Percentiles rank a stretch among this genome's conserved stretches.
phyloP scores from a whole-genome alignment of 2,329 filamentous ascomycete species.

The Trichoderma sp. region DNA sequence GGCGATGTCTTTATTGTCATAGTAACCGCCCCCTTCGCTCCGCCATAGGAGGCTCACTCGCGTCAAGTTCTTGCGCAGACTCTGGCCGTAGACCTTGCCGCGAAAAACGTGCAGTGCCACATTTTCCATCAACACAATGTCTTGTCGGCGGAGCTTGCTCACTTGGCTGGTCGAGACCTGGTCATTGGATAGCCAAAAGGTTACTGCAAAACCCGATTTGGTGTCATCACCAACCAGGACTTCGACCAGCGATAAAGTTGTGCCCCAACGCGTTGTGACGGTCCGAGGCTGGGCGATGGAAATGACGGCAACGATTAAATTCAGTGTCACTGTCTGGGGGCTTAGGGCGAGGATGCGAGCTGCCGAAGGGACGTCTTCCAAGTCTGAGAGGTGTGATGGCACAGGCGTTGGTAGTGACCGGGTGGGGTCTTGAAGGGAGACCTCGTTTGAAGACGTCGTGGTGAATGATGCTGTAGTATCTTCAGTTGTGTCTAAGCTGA shows the following conservation, averaged over 20 bases:
- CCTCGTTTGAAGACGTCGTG: constrained; percentile 24
- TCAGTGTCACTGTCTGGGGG: constrained; percentile 79
- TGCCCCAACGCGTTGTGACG: constrained; percentile 65
- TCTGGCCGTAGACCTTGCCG: constrained; percentile 79
- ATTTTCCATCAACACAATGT: constrained; percentile 77
- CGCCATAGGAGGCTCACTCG: constrained; percentile 63
- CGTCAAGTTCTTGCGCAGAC: constrained; percentile 68
- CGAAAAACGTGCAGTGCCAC: constrained; percentile 75
- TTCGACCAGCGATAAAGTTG: constrained; percentile 66
- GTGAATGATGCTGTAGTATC: constrained; percentile 22
- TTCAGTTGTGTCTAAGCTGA: constrained; percentile 23
- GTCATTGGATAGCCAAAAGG: constrained; percentile 69
- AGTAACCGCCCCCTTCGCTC: constrained; percentile 53
- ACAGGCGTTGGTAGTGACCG: constrained; percentile 27
- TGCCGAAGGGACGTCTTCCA: constrained; percentile 69
- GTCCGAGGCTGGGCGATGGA: constrained; percentile 64
- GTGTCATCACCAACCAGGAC: constrained; percentile 84
- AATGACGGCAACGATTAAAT: constrained; percentile 77
- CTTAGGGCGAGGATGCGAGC: constrained; percentile 61
- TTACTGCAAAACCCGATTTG: constrained; percentile 72
- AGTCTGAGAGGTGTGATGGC: constrained; percentile 45
- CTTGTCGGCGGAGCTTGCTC: constrained; percentile 59
- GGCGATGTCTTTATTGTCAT: constrained; percentile 50
- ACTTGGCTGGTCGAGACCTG: constrained; percentile 31
- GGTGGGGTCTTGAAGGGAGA: constrained; percentile 20